Conservation (phyloP, 371 early-diverging fungal species). For the Batrachochytrium dendrobatidis region DNA sequence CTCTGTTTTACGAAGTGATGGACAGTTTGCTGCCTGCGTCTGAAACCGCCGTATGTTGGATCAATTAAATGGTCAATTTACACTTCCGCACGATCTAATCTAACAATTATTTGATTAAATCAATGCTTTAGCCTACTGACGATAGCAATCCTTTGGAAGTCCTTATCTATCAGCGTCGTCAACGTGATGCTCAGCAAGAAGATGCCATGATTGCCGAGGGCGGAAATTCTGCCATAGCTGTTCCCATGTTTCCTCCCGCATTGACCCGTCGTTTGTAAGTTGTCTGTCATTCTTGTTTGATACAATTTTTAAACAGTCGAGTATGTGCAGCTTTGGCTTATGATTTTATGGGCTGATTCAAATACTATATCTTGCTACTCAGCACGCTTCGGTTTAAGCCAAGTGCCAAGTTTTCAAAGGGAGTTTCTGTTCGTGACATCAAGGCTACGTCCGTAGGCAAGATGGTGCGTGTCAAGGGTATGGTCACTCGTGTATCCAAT, state of each 20-base stretch:
- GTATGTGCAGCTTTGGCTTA: neutral
- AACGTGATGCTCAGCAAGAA: slow-evolving; percentile 44
- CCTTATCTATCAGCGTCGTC: slow-evolving; percentile 75
- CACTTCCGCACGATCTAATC: neutral
- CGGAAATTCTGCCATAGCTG: neutral
- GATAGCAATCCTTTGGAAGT: slow-evolving; percentile 84
- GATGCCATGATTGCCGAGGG: slow-evolving; percentile 12
- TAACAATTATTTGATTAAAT: neutral
- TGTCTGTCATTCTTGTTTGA: neutral
- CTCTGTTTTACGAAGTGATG: slow-evolving; percentile 68
- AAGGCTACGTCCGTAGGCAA: slow-evolving; percentile 80
- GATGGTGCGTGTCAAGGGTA: slow-evolving; percentile 86
- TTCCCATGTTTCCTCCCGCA: slow-evolving; percentile 58
- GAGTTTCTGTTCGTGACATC: slow-evolving; percentile 82
- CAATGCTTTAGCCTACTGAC: slow-evolving; percentile 51
- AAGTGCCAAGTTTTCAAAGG: slow-evolving; percentile 40
- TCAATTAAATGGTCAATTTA: neutral
- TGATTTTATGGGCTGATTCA: neutral
- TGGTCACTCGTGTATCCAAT: slow-evolving; percentile 94
- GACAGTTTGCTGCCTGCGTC: slow-evolving; percentile 65
- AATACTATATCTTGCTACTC: neutral
- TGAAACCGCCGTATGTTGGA: slow-evolving; percentile 25
- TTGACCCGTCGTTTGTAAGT: slow-evolving; percentile 83
- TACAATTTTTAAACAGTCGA: neutral
- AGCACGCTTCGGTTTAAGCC: slow-evolving; percentile 82